Percentiles rank a stretch among this genome's conserved stretches.
phyloP scores from a whole-genome alignment of 139 green algal species.

The Edaphochlamys debaryana region DNA sequence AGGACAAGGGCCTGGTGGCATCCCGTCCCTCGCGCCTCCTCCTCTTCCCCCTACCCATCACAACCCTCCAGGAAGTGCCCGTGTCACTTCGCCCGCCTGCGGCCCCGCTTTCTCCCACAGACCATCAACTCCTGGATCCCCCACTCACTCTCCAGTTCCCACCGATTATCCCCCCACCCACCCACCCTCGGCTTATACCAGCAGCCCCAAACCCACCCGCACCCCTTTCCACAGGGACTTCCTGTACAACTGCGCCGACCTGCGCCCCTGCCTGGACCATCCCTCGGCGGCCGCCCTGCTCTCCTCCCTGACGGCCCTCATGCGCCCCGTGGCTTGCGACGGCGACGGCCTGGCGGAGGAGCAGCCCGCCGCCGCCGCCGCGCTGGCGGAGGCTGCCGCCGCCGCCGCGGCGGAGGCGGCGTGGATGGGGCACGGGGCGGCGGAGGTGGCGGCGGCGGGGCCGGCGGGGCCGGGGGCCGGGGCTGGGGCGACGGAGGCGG shows the following conservation, averaged over 20 bases:
- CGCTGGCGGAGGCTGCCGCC: neutral
- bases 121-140: no score
- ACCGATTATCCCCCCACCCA: no score
- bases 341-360: neutral
- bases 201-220: no score
- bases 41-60: no score
- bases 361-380: neutral
- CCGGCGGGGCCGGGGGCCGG: neutral
- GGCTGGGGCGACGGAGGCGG: no score
- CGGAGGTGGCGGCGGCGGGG: neutral
- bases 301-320: neutral
- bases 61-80: no score
- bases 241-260: conserved; percentile 4
- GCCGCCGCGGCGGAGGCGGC: neutral
- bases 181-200: no score
- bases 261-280: conserved; percentile 40
- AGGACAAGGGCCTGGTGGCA: no score
- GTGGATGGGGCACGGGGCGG: neutral
- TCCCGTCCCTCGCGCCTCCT: no score
- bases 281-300: conserved; percentile 19
- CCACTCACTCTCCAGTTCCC: no score
- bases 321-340: neutral
- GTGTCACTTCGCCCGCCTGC: no score
- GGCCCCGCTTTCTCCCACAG: no score
- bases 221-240: neutral